phyloP scores from a whole-genome alignment of 176 grass and related monocot genomes.

The Elymus sibiricus region DNA sequence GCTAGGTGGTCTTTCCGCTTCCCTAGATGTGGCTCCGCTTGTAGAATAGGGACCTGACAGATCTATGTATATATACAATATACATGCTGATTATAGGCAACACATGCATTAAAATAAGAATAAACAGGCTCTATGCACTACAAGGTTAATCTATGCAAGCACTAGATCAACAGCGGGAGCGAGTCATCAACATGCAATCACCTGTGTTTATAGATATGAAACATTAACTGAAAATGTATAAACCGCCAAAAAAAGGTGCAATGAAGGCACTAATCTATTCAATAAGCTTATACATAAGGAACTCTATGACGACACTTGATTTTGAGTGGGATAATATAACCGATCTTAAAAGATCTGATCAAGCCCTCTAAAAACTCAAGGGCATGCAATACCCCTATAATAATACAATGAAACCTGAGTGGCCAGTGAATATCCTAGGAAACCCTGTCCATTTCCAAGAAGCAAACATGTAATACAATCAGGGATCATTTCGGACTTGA shows the following conservation, averaged over 20 bases:
- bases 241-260: not conserved
- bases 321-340: not conserved
- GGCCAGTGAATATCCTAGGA: not conserved
- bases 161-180: not conserved
- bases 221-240: not conserved
- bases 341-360: not conserved
- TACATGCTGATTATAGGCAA: not conserved
- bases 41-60: not conserved
- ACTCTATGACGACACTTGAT: not conserved
- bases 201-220: not conserved
- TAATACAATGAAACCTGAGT: not conserved
- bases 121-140: not conserved
- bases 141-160: not conserved
- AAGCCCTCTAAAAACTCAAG: not conserved
- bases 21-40: not conserved
- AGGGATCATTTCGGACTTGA: not conserved
- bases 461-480: not conserved
- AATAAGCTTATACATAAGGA: not conserved
- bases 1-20: not conserved
- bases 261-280: not conserved
- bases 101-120: not conserved
- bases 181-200: not conserved
- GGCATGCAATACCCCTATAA: too few species aligned
- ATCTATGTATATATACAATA: not conserved
- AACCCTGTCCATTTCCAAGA: not conserved